phyloP scores from a whole-genome alignment of 257 asterid genomes.

The Penstemon eatonii region DNA sequence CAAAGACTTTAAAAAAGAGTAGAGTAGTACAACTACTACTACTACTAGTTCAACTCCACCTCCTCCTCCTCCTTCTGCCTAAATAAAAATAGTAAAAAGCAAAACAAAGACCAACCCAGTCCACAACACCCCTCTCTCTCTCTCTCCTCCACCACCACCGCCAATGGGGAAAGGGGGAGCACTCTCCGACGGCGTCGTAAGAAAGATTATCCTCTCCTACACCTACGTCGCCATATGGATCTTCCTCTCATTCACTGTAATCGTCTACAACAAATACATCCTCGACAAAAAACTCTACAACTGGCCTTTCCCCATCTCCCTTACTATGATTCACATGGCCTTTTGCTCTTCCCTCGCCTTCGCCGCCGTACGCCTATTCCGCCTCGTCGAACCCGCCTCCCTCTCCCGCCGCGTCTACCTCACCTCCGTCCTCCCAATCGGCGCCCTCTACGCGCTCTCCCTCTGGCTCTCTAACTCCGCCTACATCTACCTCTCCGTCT shows the following conservation, averaged over 20 bases:
- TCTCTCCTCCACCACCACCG: neutral
- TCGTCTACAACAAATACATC: conserved; percentile 73
- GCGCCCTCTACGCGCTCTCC: conserved; percentile 54
- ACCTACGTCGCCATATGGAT: conserved; percentile 65
- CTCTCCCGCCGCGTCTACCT: conserved; percentile 64
- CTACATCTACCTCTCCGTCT: conserved; percentile 64
- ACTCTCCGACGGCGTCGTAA: conserved; percentile 52
- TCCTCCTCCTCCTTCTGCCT: too few species aligned
- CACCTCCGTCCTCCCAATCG: conserved; percentile 69
- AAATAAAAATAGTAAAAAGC: too few species aligned
- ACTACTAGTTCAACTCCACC: too few species aligned
- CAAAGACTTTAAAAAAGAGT: too few species aligned
- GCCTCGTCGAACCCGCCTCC: conserved; percentile 61
- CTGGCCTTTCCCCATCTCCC: conserved; percentile 77
- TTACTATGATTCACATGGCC: conserved; percentile 69
- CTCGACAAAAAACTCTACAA: conserved; percentile 71
- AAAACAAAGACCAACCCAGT: neutral
- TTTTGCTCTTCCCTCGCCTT: conserved; percentile 67
- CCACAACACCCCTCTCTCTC: neutral
- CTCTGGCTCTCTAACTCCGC: conserved; percentile 74
- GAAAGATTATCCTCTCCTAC: conserved; percentile 65
- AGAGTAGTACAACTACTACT: too few species aligned
- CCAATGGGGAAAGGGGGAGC: conserved; percentile 63
- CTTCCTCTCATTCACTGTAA: conserved; percentile 64
- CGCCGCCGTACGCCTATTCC: conserved; percentile 49